Base-by-base conservation (phyloP, 2,329 filamentous ascomycete genomes). In the Graphiopsis chlorocephala region DNA sequence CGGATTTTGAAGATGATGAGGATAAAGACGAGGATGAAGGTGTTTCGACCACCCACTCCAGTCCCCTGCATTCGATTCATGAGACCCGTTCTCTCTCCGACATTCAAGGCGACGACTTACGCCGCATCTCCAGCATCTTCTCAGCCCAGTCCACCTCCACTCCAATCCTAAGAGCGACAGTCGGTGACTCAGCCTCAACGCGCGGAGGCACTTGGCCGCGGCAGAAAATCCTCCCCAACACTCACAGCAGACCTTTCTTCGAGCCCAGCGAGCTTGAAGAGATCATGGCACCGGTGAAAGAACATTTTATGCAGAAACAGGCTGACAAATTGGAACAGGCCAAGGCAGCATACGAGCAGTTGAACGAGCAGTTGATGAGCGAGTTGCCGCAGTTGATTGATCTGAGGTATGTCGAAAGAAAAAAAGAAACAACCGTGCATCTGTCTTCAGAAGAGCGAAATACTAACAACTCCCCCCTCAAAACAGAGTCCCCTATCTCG, bases 341-440 rank as follows among this genome's bases (percentile, higher is more conserved):
- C 69, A 94, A 91, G 79, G 88, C 87, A 64, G 91, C 92, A 11
- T 99, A 99, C 82, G 95, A 99, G 77, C 92, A 96, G 79, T 84
- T 99, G 72, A 99, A 99, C 80, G 93, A 98, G 74, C 96, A 98
- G 78, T 86, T 99, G 61, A 96, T 91, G 73, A 89, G 87, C 63
- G 95, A 99, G 81, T 81, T 99, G 63, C 95, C 95, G 1, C 94
- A 98, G 79, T 85, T 99, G 61, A 98, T 99, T 78, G 95, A 99
- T 75, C 85, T 99, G 67, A 90, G 95, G 73, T 74, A 67, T 26
- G 23, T 28, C 15, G 35, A 42, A 4, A 15, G 35, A 15, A 15
- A 15, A 7, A 42, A 45, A 10, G 4, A 15, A n/a, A 45, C 35
- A 35, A 42, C 38, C 10, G 38, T 45, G 8, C 7, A n/a, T n/a